Conservation (phyloP, 495 filamentous ascomycete genomes). For the Penicillium antarcticum region DNA sequence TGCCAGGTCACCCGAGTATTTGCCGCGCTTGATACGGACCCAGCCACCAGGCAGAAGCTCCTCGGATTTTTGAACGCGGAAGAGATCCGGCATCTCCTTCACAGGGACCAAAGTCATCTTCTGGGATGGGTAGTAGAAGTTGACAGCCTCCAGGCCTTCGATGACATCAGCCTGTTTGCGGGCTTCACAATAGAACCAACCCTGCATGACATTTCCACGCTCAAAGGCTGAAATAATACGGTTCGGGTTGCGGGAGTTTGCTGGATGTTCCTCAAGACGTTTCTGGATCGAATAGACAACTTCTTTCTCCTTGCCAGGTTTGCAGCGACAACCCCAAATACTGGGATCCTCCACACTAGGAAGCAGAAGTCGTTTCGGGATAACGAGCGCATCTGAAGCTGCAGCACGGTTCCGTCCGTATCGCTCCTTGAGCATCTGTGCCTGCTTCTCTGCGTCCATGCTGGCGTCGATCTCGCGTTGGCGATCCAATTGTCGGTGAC, state of each 20-base stretch:
- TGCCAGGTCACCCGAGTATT: slow-evolving; percentile 86
- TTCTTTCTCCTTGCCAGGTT: slow-evolving; percentile 91
- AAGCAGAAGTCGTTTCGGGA: slow-evolving; percentile 84
- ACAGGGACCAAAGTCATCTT: slow-evolving; percentile 88
- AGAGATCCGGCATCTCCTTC: slow-evolving; percentile 93
- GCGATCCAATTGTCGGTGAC: slow-evolving; percentile 92
- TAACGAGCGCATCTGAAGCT: slow-evolving; percentile 58
- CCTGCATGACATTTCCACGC: slow-evolving; percentile 80
- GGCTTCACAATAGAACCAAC: slow-evolving; percentile 94
- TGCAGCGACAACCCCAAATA: slow-evolving; percentile 92
- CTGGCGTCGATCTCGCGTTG: slow-evolving; percentile 79
- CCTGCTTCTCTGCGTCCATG: slow-evolving; percentile 91
- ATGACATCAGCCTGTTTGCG: slow-evolving; percentile 80
- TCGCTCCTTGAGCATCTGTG: slow-evolving; percentile 76
- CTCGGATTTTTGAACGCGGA: slow-evolving; percentile 83
- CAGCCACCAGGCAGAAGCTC: slow-evolving; percentile 85
- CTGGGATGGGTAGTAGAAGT: slow-evolving; percentile 78
- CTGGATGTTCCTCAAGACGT: slow-evolving; percentile 71
- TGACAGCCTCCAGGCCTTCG: slow-evolving; percentile 73
- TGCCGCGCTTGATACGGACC: slow-evolving; percentile 81
- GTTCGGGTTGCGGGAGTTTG: slow-evolving; percentile 68
- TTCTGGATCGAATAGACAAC: slow-evolving; percentile 82
- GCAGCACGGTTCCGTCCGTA: slow-evolving; percentile 67
- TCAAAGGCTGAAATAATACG: slow-evolving; percentile 87
- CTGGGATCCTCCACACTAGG: slow-evolving; percentile 93